A percentile compares a stretch with the other conserved stretches of the same genome.
Conservation (phyloP, 352 stramenopile genomes). For the Blastocystis sp. region DNA sequence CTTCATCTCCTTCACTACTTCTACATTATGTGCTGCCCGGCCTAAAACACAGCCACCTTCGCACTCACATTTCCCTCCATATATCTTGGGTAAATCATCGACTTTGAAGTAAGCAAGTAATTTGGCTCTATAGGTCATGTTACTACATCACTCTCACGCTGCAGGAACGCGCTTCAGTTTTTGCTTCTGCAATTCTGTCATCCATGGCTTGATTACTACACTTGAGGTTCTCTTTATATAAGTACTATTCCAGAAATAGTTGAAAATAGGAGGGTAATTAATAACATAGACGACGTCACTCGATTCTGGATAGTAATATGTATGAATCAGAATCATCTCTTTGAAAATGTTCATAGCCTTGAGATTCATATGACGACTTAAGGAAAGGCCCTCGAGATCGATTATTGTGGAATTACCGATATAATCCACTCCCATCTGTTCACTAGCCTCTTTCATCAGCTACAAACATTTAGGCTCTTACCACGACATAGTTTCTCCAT, state of each 20-base stretch:
- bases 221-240: neutral
- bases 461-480: neutral
- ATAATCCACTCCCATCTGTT: constrained; percentile 53
- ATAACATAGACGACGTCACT: constrained; percentile 53
- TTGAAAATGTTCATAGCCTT: constrained; percentile 61
- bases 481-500: constrained; percentile 53
- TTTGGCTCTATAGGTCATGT: neutral
- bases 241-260: constrained; percentile 58
- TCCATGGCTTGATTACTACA: constrained; percentile 57
- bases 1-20: neutral
- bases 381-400: constrained; percentile 47
- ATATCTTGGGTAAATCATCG: constrained; percentile 48
- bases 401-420: constrained; percentile 61
- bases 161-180: constrained; percentile 48
- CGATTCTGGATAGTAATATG: constrained; percentile 60
- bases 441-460: neutral
- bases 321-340: constrained; percentile 65
- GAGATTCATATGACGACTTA: constrained; percentile 60
- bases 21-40: neutral
- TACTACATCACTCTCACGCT: neutral
- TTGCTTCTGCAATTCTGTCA: constrained; percentile 61
- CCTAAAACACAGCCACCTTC: constrained; percentile 47
- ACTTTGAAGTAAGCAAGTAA: constrained; percentile 34
- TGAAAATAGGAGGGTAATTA: constrained; percentile 59
- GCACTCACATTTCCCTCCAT: constrained; percentile 36